phyloP scores from a whole-genome alignment of 208 protist genomes.

The Trypanosoma cruzi region DNA sequence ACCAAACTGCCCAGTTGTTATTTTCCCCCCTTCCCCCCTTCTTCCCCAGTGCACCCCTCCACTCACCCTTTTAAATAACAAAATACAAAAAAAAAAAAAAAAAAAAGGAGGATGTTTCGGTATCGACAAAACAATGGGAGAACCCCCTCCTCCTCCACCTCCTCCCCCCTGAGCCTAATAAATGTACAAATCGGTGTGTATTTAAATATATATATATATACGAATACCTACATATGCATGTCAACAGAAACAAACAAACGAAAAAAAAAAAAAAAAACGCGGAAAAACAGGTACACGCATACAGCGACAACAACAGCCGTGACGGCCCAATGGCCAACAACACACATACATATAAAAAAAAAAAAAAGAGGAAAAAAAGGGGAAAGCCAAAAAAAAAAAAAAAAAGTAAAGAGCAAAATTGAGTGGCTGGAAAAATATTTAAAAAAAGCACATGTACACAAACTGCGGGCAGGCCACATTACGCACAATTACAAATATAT shows the following conservation, averaged over 20 bases:
- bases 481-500: constrained; percentile 12
- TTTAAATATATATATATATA: neutral
- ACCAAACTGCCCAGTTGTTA: neutral
- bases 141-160: no score
- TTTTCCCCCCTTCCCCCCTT: neutral
- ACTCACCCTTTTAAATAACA: no score
- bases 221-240: neutral
- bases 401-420: constrained; percentile 5
- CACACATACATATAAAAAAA: constrained; percentile 1
- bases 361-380: constrained; percentile 3
- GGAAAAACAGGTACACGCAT: neutral
- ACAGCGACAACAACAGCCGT: neutral
- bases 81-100: constrained; percentile 13
- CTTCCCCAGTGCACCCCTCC: no score
- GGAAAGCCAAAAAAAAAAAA: no score
- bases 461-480: neutral
- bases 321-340: no score
- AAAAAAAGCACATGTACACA: neutral
- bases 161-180: no score
- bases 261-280: no score
- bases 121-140: no score
- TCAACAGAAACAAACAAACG: neutral
- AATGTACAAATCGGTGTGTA: no score
- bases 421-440: neutral
- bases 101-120: neutral